Percentiles rank a stretch among this genome's conserved stretches.
Conservation (phyloP, 2,329 filamentous ascomycete genomes). For the Fusarium subtropicale region DNA sequence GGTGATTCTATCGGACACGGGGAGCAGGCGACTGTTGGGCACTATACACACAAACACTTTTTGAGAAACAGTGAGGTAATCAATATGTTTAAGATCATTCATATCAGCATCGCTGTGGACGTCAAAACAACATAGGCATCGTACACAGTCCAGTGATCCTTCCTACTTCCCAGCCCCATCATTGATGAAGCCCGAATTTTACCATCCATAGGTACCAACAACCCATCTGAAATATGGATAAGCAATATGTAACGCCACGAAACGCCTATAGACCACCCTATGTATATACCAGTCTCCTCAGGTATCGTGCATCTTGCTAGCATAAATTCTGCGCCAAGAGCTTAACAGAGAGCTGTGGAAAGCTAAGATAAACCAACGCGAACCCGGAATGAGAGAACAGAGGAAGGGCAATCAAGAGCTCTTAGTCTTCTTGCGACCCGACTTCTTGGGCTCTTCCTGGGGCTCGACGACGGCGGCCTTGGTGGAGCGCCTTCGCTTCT, state of each 20-base stretch:
- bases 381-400: conserved; percentile 36
- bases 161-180: conserved; percentile 25
- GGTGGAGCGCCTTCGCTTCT: conserved; percentile 71
- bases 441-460: conserved; percentile 70
- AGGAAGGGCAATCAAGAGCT: conserved; percentile 48
- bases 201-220: conserved; percentile 25
- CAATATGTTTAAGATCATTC: conserved; percentile 43
- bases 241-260: conserved; percentile 29
- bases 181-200: conserved; percentile 23
- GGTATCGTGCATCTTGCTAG: conserved; percentile 44
- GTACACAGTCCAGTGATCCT: conserved; percentile 35
- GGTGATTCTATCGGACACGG: background rate
- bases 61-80: background rate
- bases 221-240: conserved; percentile 28
- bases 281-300: conserved; percentile 37
- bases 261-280: conserved; percentile 44
- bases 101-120: conserved; percentile 46
- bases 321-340: conserved; percentile 16
- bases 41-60: background rate
- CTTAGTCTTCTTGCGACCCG: conserved; percentile 68
- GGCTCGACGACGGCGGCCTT: conserved; percentile 66
- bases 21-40: background rate
- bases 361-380: conserved; percentile 20
- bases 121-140: conserved; percentile 44
- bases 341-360: conserved; percentile 35